Base-by-base conservation (phyloP, 495 filamentous ascomycete genomes). In the Aspergillus ellipticus region DNA sequence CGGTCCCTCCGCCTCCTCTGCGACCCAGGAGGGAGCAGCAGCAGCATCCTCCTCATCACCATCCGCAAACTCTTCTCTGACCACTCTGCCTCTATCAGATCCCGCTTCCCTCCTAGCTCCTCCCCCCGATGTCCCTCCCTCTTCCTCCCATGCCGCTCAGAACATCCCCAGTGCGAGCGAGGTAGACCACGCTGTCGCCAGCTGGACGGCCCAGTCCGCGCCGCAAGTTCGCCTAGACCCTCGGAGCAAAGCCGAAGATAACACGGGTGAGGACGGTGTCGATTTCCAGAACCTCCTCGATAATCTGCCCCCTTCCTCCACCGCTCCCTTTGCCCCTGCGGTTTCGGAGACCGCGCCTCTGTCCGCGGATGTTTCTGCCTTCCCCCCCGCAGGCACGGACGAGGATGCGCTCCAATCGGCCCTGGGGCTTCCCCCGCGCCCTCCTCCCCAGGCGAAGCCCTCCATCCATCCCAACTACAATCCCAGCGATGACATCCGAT, bases 381-480 rank as follows among this genome's bases (percentile, higher is more conserved):
- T 66, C 59, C 62, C 71, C 57, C 73, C 70, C 70, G 66, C 68
- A 61, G 55, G 45, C n/a, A 29, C 67, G 15, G 53, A 56, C 35
- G 72, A 73, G 59, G 69, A 71, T 28, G 53, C 65, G 39, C 66
- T 68, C 64, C 74, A 70, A 66, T 63, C 64, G 50, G 60, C 73
- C 57, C 59, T 70, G 61, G 70, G 73, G 53, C 71, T 74, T 50
- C 78, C 72, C 64, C 70, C 73, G 57, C 79, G 74, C 53, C 78
- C 79, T 56, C 77, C 78, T 49, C 69, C 73, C 61, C 80, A 75
- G 72, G 74, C 76, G 55, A 79, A 81, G 66, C 83, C 82, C 42
- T 71, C 80, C 55, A 75, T 79, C 45, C 79, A 85, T 68, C 74
- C 78, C 49, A 79, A 80, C 58, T 84, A 83, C 64, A 66, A 74